Conservation (phyloP, 78 protist species). For the Pelomyxa schiedti region DNA sequence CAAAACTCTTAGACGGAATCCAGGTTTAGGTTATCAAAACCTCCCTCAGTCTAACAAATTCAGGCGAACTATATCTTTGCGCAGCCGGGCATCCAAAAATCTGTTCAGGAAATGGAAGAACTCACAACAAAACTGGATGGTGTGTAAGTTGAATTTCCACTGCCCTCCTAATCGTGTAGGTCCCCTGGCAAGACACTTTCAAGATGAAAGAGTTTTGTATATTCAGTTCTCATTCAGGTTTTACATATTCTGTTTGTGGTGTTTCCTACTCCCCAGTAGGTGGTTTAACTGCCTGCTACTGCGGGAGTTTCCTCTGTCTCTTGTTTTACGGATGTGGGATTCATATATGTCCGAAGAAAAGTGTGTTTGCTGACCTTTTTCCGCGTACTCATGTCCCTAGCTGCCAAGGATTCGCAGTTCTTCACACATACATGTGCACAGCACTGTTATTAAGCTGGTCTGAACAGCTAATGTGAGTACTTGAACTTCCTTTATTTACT, state of each 20-base stretch:
- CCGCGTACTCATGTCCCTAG: no score
- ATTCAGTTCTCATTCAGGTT: constrained; percentile 89
- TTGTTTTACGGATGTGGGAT: constrained; percentile 72
- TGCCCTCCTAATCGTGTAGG: no score
- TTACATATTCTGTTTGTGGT: no score
- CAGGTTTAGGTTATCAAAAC: no score
- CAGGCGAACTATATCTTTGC: constrained; percentile 84
- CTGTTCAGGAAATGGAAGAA: constrained; percentile 43
- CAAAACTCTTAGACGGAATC: constrained; percentile 60
- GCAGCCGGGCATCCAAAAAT: constrained; percentile 86
- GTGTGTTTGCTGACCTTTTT: no score
- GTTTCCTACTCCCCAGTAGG: no score
- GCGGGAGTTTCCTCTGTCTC: constrained; percentile 68
- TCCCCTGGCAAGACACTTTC: constrained; percentile 55
- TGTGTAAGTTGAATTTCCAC: no score
- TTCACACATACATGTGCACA: constrained; percentile 92
- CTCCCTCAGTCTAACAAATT: no score
- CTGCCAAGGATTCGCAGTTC: constrained; percentile 21
- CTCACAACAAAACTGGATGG: constrained; percentile 35
- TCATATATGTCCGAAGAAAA: constrained; percentile 62
- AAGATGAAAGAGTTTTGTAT: constrained; percentile 42
- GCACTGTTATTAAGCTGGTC: constrained; percentile 69
- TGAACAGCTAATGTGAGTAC: no score
- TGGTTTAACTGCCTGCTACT: constrained; percentile 95
- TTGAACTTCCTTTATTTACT: no score